Evolutionary conservation across 805 yeast genomes (phyloP), one percentile per base, ranked within the genome.

Genomic region (Lipomyces spencermartinsiae): DNA sequence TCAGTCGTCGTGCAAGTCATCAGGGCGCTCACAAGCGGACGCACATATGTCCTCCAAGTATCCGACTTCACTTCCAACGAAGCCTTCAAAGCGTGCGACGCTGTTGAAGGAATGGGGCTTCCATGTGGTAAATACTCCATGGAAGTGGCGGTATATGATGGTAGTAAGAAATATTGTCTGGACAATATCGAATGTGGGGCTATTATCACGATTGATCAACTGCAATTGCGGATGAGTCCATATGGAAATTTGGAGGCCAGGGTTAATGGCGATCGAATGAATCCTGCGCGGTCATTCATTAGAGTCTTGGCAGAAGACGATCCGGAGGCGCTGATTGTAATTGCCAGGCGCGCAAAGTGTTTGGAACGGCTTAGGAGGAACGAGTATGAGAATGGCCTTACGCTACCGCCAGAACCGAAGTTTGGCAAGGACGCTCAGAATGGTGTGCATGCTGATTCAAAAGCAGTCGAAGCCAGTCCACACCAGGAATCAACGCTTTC

Each of bases 201-300:
- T 16, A 43, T 43, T 5, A 43, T 43, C 49, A n/a, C 49, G 49
- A 43, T 43, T 43, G 49, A 43, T 43, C 49, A 43, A 9, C n/a
- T 43, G 49, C 49, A n/a, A 43, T 43, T 43, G 49, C 16, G n/a
- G 10, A 43, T n/a, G 49, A 43, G 49, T 43, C 49, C 49, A 19
- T 43, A 0, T n/a, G 49, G 49, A 43, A 43, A 43, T 16, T 43
- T 43, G 22, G 49, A 43, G 49, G 49, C 49, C 22, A 43, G 49
- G 22, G 49, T 43, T n/a, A 43, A n/a, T n/a, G 49, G 49, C n/a
- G 49, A 43, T 43, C 49, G 49, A n/a, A 16, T 8, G n/a, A 16
- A 43, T 43, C 49, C 22, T 6, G 8, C 49, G 16, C 16, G 22
- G 10, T 43, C 49, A 16, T 43, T 43, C 49, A 43, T 43, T 43